Conservation (phyloP, 495 filamentous ascomycete species). For the Rhypophila decipiens region DNA sequence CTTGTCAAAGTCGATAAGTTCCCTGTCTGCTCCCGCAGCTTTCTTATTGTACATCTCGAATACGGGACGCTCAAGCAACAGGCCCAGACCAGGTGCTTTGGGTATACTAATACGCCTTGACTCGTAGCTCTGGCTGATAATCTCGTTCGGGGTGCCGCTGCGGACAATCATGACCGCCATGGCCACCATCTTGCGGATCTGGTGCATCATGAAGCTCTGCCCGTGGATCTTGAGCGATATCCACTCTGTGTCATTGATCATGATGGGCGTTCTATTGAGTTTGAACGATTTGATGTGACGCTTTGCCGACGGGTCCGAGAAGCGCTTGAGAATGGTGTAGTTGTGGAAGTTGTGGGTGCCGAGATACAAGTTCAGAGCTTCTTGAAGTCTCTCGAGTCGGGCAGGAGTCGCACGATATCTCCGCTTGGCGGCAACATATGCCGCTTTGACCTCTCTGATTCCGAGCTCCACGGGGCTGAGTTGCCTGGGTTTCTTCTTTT, state of each 20-base stretch:
- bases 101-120: conserved; percentile 71
- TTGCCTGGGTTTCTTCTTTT: conserved; percentile 14
- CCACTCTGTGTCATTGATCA: conserved; percentile 90
- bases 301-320: conserved; percentile 72
- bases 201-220: conserved; percentile 99
- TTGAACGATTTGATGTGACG: conserved; percentile 86
- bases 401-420: conserved; percentile 70
- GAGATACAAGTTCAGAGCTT: conserved; percentile 60
- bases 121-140: conserved; percentile 65
- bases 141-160: conserved; percentile 60
- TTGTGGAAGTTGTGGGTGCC: conserved; percentile 92
- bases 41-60: conserved; percentile 78
- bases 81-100: conserved; percentile 82
- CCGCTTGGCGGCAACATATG: conserved; percentile 70
- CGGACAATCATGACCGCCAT: conserved; percentile 81
- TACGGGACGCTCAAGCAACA: conserved; percentile 83
- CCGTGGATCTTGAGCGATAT: conserved; percentile 92
- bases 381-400: conserved; percentile 66
- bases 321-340: conserved; percentile 84
- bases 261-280: conserved; percentile 61
- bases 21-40: conserved; percentile 44
- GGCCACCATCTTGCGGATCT: conserved; percentile 97
- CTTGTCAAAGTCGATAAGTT: conserved; percentile 68
- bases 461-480: conserved; percentile 51
- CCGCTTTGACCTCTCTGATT: conserved; percentile 67